These are phyloP conservation scores for Tuber aestivum DNA, from an alignment of 495 filamentous ascomycete genomes.

Conservation along the genomic window DNA sequence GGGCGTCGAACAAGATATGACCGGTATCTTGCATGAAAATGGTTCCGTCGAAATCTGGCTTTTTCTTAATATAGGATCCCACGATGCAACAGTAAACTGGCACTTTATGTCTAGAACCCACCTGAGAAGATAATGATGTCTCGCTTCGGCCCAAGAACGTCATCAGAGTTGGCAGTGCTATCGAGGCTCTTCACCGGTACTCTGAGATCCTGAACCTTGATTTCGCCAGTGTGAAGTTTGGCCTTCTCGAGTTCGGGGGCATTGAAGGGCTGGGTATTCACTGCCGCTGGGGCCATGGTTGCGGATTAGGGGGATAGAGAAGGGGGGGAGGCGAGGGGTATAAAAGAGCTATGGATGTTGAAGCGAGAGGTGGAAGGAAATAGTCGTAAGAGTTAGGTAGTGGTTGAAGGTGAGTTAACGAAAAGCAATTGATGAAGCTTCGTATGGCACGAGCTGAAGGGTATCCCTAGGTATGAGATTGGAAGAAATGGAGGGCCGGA, in stretches of 20 bases:
- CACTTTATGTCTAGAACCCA: constrained; percentile 6
- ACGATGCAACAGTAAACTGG: not conserved
- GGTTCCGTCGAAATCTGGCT: constrained; percentile 66
- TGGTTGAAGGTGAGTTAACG: not conserved
- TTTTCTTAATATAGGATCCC: constrained; percentile 12
- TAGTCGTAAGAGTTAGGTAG: not conserved
- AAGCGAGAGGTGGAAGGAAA: not conserved
- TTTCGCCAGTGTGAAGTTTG: constrained; percentile 32
- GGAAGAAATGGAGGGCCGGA: not conserved
- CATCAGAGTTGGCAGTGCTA: constrained; percentile 29
- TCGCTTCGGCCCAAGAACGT: constrained; percentile 33
- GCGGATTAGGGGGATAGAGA: constrained; percentile 13
- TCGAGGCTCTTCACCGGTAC: constrained; percentile 34
- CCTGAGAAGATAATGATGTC: constrained; percentile 43
- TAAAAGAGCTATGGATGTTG: not conserved
- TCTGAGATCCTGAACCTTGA: constrained; percentile 41
- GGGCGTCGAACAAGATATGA: constrained; percentile 64
- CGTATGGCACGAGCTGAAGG: not conserved
- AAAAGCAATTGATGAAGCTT: not conserved
- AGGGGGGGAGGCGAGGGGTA: not conserved
- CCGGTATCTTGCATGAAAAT: constrained; percentile 77
- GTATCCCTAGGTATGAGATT: not conserved
- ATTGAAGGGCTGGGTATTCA: constrained; percentile 29
- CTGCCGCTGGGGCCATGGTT: constrained; percentile 39
- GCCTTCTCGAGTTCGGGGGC: constrained; percentile 29